Base-by-base conservation (phyloP, 2,329 filamentous ascomycete genomes). In the Dactylellina parvicollis region DNA sequence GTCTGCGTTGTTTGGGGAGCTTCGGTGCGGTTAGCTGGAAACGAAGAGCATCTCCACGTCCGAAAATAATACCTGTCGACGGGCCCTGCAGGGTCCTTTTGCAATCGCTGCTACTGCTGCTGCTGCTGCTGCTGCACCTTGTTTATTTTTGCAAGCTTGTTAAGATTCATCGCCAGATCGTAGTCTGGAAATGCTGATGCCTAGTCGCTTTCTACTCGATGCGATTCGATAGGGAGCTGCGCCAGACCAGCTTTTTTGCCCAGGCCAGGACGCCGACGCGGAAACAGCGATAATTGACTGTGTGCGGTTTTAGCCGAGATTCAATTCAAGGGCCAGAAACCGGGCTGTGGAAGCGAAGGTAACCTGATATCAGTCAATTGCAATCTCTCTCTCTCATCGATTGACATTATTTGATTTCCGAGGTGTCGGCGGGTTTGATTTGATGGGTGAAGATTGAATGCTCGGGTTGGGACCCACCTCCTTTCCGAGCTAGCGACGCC, bases 231-330 rank as follows among this genome's bases (percentile, higher is more conserved):
- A 16, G 26, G 49, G 28, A 20, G 44, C 18, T 38, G 32, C 30
- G 30, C 5, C 30, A 34, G 30, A 14, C 7, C 30, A 34, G 7
- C 7, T 20, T 9, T 18, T 16, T 47, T 18, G 22, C 32, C 34
- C 14, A 24, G 60, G 32, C 40, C 47, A 42, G 62, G 54, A 69
- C 54, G 36, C 64, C 44, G 64, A 60, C 50, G 54, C 42, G 22
- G 36, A 12, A n/a, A n/a, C n/a, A n/a, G 54, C 38, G 36, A 32
- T n/a, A 46, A 32, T 28, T 44, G n/a, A n/a, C 61, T 14, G 36
- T 30, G 40, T 70, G 40, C 65, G 56, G 65, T 36, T 32, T 46
- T 70, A 61, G 38, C 56, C 46, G 55, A 49, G 16, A 50, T 47
- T 56, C 24, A 44, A 54, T 54, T 38, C 36, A 16, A 9, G n/a